Conservation (phyloP, 176 grass and related monocot genomes). For the Eleusine coracana region DNA sequence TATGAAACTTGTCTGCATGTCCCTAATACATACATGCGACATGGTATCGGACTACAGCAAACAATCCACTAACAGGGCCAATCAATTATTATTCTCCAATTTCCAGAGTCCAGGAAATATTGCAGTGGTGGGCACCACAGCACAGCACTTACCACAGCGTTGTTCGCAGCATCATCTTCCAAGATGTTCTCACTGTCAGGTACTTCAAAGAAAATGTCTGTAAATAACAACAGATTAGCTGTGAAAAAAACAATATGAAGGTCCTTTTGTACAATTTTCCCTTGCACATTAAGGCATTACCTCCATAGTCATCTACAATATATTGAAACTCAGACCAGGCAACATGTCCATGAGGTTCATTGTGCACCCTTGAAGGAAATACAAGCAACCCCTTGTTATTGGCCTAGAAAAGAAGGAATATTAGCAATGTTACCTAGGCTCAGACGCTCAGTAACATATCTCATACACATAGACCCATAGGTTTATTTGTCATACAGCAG, state of each 20-base stretch:
- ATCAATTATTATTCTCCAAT: not conserved
- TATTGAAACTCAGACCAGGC: constrained; percentile 88
- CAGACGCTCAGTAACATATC: not conserved
- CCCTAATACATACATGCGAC: not conserved
- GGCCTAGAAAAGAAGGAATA: constrained; percentile 60
- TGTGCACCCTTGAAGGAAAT: constrained; percentile 90
- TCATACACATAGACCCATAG: constrained; percentile 2
- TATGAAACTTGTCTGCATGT: not conserved
- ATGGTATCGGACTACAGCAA: not conserved
- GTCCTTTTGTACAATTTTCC: not conserved
- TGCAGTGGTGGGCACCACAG: not conserved
- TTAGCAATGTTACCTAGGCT: constrained; percentile 14
- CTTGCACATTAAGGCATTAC: constrained; percentile 47
- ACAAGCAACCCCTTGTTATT: constrained; percentile 87
- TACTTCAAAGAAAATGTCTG: constrained; percentile 94
- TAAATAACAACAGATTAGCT: constrained; percentile 30
- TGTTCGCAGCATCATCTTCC: constrained; percentile 69
- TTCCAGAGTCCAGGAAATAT: not conserved
- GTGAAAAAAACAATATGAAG: constrained; percentile 6
- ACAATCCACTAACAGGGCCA: not conserved
- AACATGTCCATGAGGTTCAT: constrained; percentile 78
- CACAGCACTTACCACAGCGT: constrained; percentile 68
- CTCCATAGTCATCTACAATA: constrained; percentile 90
- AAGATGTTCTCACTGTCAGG: constrained; percentile 77
- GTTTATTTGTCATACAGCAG: constrained; percentile 1